Percentiles rank a stretch among this genome's conserved stretches.
Evolutionary conservation across 495 filamentous ascomycete species (phyloP).

Genomic region (Penicillium canariense): DNA sequence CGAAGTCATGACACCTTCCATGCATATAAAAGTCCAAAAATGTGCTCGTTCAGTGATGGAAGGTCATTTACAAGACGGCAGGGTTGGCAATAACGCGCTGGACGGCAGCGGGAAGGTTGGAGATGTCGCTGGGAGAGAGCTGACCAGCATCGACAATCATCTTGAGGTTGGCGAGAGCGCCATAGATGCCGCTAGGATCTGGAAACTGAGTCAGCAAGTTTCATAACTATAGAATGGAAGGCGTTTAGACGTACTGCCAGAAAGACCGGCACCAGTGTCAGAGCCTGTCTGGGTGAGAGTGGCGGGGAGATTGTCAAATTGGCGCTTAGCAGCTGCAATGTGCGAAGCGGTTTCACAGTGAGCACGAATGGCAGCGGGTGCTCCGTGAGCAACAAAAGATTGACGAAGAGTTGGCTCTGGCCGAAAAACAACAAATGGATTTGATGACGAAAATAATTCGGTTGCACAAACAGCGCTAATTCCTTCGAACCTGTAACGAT

Average conservation of each 20-base stretch:
- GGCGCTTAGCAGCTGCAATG: constrained; percentile 11
- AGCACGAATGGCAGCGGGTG: no score
- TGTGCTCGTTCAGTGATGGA: not conserved
- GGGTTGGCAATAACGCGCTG: constrained; percentile 18
- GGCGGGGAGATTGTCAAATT: constrained; percentile 14
- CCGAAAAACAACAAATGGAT: no score
- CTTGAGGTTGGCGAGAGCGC: constrained; percentile 18
- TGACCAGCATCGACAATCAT: constrained; percentile 11
- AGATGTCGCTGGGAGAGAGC: constrained; percentile 15
- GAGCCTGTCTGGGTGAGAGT: constrained; percentile 6
- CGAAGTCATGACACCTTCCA: constrained; percentile 18
- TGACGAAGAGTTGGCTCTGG: no score
- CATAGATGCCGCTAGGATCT: constrained; percentile 22
- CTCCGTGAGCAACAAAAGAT: no score
- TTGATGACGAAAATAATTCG: no score
- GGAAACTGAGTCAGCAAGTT: not conserved
- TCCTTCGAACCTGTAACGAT: no score
- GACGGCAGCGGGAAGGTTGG: constrained; percentile 15
- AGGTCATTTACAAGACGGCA: constrained; percentile 8
- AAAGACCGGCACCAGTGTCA: constrained; percentile 14
- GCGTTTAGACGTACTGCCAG: constrained; percentile 21
- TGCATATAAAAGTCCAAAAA: not conserved
- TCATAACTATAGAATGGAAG: not conserved
- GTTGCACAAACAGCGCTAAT: no score
- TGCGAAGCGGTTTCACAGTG: no score